Evolutionary conservation across 2,329 filamentous ascomycete species (phyloP), one percentile per base, ranked within the genome.

Genomic region (Fusarium drepaniforme): DNA sequence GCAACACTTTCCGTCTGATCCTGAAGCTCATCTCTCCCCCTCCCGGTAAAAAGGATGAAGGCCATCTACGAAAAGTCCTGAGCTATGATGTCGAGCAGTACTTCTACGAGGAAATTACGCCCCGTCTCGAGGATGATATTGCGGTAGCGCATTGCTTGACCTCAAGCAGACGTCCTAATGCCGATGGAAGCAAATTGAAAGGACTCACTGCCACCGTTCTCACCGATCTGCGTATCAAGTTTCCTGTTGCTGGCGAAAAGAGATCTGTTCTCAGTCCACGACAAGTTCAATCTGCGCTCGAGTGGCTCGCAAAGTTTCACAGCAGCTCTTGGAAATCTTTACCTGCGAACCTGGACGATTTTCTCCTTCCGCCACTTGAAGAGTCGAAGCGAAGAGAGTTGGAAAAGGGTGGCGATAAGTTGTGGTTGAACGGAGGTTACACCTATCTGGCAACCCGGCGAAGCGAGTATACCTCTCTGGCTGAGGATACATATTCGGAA

Each of bases 371-470:
- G 0, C 91, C 91, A 0, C 82, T 92, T 0, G 83, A 90, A 23
- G 90, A 93, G 73, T 78, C 78, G 0, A 76, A 80, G n/a, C 75
- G 83, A 16, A 76, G 78, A 8, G 67, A 66, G 0, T 68, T 75
- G 5, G 63, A 62, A 4, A 23, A 76, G 4, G 63, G 68, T 6
- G 72, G 78, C 1, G 71, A 44, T 13, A 83, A 81, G 7, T 71
- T 90, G 3, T 93, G 92, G 92, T 81, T 91, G 8, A 92, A 93
- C 51, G 92, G 92, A 1, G 91, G 92, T 0, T 93, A 93, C 76
- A 93, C 91, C 0, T 93, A 93, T 74, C 88, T 93, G 0, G 89
- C 90, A 1, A 93, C 92, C 0, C 86, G 92, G 7, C 84, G 84
- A 9, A 86, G 80, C 21, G 92, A 93, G 78, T 92, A 90, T 68